Percentiles rank a stretch among this genome's conserved stretches.
Conservation (phyloP, 306 rosid species). For the Malus domestica region DNA sequence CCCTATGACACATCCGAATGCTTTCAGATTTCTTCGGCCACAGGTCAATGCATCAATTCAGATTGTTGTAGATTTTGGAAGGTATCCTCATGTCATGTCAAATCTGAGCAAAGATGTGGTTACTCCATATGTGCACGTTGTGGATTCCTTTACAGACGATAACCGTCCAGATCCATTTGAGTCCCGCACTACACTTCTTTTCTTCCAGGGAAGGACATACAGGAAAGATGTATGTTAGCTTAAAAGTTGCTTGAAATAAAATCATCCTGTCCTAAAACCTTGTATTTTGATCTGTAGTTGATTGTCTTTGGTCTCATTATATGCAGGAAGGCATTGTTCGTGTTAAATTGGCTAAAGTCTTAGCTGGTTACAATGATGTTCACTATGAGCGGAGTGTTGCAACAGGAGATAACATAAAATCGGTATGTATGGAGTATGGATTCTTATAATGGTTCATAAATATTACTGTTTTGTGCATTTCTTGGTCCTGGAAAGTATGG, state of each 20-base stretch:
- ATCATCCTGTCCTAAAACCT: slow-evolving; percentile 1
- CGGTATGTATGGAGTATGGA: slow-evolving; percentile 56
- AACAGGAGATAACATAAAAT: slow-evolving; percentile 65
- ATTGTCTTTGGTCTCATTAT: slow-evolving; percentile 15
- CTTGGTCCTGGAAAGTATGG: not conserved
- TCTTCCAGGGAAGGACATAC: slow-evolving; percentile 79
- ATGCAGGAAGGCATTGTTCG: slow-evolving; percentile 91
- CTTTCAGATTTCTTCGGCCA: slow-evolving; percentile 81
- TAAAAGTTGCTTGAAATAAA: slow-evolving; percentile 2
- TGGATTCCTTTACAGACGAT: slow-evolving; percentile 69
- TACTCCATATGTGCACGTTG: slow-evolving; percentile 86
- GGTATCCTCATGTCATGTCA: slow-evolving; percentile 66
- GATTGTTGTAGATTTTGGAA: slow-evolving; percentile 95
- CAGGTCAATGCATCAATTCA: slow-evolving; percentile 74
- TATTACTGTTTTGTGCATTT: not conserved
- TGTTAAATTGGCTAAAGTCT: slow-evolving; percentile 66
- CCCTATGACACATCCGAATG: slow-evolving; percentile 97
- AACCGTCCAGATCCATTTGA: slow-evolving; percentile 64
- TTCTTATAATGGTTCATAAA: slow-evolving; percentile 1
- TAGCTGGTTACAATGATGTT: slow-evolving; percentile 67
- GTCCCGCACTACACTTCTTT: slow-evolving; percentile 69
- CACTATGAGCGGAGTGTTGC: slow-evolving; percentile 86
- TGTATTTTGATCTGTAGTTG: slow-evolving; percentile 5
- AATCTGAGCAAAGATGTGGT: slow-evolving; percentile 89
- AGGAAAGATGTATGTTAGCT: slow-evolving; percentile 73